Conservation (phyloP, 73 alveolate genomes). For the Paramecium biaurelia region DNA sequence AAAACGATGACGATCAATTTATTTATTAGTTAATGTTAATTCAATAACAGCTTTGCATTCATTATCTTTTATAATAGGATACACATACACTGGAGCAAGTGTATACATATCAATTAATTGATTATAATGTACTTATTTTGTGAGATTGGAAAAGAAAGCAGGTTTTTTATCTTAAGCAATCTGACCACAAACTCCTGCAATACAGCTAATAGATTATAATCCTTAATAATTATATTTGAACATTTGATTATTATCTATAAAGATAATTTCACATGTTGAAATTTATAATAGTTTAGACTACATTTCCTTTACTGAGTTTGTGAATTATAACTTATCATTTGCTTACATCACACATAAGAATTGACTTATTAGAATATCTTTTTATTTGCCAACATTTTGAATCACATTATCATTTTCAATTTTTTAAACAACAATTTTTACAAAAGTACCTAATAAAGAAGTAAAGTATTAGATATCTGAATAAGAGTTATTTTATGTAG, state of each 20-base stretch:
- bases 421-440: neutral
- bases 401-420: neutral
- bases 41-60: neutral
- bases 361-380: neutral
- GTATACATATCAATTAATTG: constrained; percentile 5
- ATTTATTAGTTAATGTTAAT: constrained; percentile 1
- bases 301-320: neutral
- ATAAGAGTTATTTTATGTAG: neutral
- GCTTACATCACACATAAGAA: neutral
- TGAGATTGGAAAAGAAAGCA: neutral
- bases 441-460: neutral
- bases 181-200: constrained; percentile 27
- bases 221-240: neutral
- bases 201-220: neutral
- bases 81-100: constrained; percentile 29
- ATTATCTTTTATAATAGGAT: neutral
- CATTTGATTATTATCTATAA: constrained; percentile 13
- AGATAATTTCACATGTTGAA: constrained; percentile 13
- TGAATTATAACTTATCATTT: neutral
- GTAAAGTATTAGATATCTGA: constrained; percentile 39
- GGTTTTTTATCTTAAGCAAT: neutral
- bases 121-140: neutral
- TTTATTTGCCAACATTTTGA: neutral
- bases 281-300: neutral
- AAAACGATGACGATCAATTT: constrained; percentile 13